Conservation (phyloP, 2,329 filamentous ascomycete species). For the Pseudogymnoascus destructans region DNA sequence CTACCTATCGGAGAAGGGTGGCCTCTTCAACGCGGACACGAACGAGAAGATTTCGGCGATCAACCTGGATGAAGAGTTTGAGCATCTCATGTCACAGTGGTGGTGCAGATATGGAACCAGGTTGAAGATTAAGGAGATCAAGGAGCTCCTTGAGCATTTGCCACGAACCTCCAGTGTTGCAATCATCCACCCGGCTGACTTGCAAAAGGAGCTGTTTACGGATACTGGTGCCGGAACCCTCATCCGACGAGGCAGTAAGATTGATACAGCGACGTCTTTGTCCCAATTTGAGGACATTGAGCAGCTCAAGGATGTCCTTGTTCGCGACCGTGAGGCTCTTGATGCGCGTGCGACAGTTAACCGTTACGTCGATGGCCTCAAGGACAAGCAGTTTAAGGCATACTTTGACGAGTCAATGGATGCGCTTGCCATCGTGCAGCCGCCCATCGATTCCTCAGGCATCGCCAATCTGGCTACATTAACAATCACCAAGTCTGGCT, state of each 20-base stretch:
- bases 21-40: slow-evolving; percentile 85
- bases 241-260: slow-evolving; percentile 82
- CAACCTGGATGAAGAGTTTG: slow-evolving; percentile 93
- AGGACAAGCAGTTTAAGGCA: slow-evolving; percentile 69
- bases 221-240: slow-evolving; percentile 89
- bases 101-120: slow-evolving; percentile 94
- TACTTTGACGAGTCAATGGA: slow-evolving; percentile 95
- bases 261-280: slow-evolving; percentile 59
- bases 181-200: slow-evolving; percentile 89
- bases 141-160: slow-evolving; percentile 77
- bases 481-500: slow-evolving; percentile 85
- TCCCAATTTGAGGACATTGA: slow-evolving; percentile 63
- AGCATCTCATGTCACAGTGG: slow-evolving; percentile 78
- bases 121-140: slow-evolving; percentile 95
- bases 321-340: slow-evolving; percentile 68
- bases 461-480: slow-evolving; percentile 80
- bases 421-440: slow-evolving; percentile 77
- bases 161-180: slow-evolving; percentile 89
- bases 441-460: slow-evolving; percentile 49
- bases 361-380: slow-evolving; percentile 68
- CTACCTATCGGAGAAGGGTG: slow-evolving; percentile 96
- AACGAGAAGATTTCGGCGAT: slow-evolving; percentile 93
- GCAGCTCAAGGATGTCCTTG: slow-evolving; percentile 67
- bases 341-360: slow-evolving; percentile 77
- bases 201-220: slow-evolving; percentile 94